phyloP scores from a whole-genome alignment of 1,284 basidiomycete species.

The Irpex sp. region DNA sequence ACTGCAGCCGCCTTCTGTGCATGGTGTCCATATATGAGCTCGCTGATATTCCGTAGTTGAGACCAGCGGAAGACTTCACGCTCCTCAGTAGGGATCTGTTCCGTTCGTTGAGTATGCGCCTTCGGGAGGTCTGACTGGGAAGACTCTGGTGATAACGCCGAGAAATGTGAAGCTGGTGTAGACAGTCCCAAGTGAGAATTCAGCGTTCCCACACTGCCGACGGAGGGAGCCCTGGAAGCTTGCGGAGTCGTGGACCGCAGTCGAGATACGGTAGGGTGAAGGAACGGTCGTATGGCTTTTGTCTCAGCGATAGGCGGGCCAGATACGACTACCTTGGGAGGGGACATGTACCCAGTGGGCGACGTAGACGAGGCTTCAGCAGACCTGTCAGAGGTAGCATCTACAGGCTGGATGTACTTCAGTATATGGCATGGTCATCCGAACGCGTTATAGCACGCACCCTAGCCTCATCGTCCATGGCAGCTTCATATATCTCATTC shows the following conservation, averaged over 20 bases:
- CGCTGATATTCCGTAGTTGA: slow-evolving; percentile 57
- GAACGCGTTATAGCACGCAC: slow-evolving; percentile 33
- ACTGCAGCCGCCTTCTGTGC: slow-evolving; percentile 61
- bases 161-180: slow-evolving; percentile 64
- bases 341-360: slow-evolving; percentile 27
- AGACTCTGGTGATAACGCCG: slow-evolving; percentile 65
- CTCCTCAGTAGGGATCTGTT: slow-evolving; percentile 26
- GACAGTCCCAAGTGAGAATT: slow-evolving; percentile 43
- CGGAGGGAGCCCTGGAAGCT: slow-evolving; percentile 46
- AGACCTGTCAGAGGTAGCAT: slow-evolving; percentile 39
- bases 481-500: slow-evolving; percentile 30
- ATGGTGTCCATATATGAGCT: slow-evolving; percentile 50
- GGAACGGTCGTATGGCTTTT: slow-evolving; percentile 45
- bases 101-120: slow-evolving; percentile 16
- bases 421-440: slow-evolving; percentile 4
- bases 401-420: slow-evolving; percentile 28
- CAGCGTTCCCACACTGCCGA: slow-evolving; percentile 42
- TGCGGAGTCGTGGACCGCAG: slow-evolving; percentile 69
- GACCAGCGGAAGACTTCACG: slow-evolving; percentile 80
- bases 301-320: slow-evolving; percentile 25
- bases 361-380: slow-evolving; percentile 37
- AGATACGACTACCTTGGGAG: slow-evolving; percentile 35
- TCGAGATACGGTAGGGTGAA: slow-evolving; percentile 80
- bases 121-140: slow-evolving; percentile 56
- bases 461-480: slow-evolving; percentile 30